phyloP scores from a whole-genome alignment of 73 alveolate genomes.

The Blepharisma stoltei region DNA sequence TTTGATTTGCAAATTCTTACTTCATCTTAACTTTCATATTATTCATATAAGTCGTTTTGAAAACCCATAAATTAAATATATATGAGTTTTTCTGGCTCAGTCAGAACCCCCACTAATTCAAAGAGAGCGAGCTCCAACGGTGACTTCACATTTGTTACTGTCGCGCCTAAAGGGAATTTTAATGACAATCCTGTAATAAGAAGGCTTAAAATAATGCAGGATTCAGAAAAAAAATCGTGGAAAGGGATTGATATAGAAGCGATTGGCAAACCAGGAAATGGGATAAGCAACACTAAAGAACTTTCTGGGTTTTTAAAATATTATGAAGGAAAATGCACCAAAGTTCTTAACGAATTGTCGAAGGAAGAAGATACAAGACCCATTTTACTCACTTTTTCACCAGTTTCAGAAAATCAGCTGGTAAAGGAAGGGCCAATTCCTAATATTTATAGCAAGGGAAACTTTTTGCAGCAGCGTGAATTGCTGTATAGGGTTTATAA shows the following conservation, averaged over 20 bases:
- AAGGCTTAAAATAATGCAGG: constrained; percentile 25
- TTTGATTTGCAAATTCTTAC: too few species aligned
- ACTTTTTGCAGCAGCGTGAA: constrained; percentile 8
- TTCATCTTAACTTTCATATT: too few species aligned
- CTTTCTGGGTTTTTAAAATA: too few species aligned
- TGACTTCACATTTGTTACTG: constrained; percentile 5
- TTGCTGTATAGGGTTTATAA: constrained; percentile 50
- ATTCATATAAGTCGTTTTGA: too few species aligned
- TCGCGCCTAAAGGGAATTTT: constrained; percentile 8
- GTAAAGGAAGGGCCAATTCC: neutral
- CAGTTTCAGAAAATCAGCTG: constrained; percentile 11
- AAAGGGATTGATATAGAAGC: constrained; percentile 16
- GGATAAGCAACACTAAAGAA: too few species aligned
- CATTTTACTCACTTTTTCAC: neutral
- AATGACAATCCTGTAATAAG: constrained; percentile 11
- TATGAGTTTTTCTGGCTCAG: too few species aligned
- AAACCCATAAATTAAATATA: too few species aligned
- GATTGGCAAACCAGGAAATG: constrained; percentile 22
- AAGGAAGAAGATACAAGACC: too few species aligned
- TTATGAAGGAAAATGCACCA: too few species aligned
- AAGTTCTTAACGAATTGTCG: too few species aligned
- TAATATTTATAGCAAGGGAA: neutral
- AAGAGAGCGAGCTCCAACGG: neutral
- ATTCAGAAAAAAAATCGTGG: constrained; percentile 23
- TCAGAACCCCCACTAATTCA: too few species aligned